Evolutionary conservation across 768 basidiomycete species (phyloP), one percentile per base, ranked within the genome.

Genomic region (Galerina sulciceps): DNA sequence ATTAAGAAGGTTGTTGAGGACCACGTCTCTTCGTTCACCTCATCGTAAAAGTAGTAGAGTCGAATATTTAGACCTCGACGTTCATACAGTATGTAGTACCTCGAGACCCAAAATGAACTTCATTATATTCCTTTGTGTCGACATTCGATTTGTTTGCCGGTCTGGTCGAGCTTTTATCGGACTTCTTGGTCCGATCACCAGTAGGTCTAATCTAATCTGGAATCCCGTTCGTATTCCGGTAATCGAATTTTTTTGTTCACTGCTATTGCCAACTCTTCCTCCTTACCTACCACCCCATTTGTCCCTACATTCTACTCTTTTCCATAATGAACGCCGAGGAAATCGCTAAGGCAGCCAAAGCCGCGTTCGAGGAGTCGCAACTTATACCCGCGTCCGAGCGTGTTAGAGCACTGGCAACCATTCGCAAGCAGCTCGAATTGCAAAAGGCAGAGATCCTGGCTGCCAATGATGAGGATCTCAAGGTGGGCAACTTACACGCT

Each of bases 1-100:
- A 96, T 96, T 76, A 96, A 95, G 91, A 92, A 90, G 83, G 90
- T 88, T 66, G 92, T 94, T 20, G 91, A 93, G 79, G 90, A 93
- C 68, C 92, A 93, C 65, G 93, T 94, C 64, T 77, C 90, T 59
- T 84, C 89, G 47, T 94, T 94, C 81, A 83, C 85, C 60, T 86
- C 84, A 63, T 85, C 85, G 73, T 75, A 73, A 71, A 69, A 69
- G 67, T 66, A 66, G 59, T 36, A 23, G 38, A 51, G 59, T 64
- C 57, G 65, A 59, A 61, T 65, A 65, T 68, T 59, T 73, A 70
- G 70, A 68, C 63, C 65, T 72, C 64, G 66, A 55, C 60, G 62
- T 35, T 62, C 50, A 59, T 60, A 64, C 43, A 57, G 57, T 64
- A 57, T 59, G 58, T 58, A 48, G 48, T 58, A 66, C 54, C 55